Percentiles rank a stretch among this genome's conserved stretches.
Conservation (phyloP, 305 asterid species). For the Fraxinus sp. region DNA sequence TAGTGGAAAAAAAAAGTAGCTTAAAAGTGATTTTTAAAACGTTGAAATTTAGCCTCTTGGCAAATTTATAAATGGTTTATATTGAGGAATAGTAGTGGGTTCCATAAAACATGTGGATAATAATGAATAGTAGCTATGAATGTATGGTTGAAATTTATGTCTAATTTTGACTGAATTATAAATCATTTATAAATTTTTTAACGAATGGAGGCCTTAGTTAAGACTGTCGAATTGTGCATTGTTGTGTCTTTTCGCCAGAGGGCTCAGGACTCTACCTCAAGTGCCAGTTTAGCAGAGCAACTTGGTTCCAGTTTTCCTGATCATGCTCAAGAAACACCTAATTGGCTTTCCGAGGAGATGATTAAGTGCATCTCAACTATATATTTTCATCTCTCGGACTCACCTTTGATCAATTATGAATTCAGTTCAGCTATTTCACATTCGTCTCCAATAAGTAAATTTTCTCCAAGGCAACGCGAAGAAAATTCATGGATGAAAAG, state of each 20-base stretch:
- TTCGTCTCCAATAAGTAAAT: conserved; percentile 37
- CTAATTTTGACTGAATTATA: background rate
- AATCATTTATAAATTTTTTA: background rate
- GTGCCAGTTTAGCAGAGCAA: conserved; percentile 32
- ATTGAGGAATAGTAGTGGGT: background rate
- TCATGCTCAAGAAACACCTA: conserved; percentile 47
- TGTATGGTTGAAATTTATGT: background rate
- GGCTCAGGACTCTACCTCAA: conserved; percentile 33
- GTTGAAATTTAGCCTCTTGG: background rate
- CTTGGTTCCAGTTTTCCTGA: conserved; percentile 32
- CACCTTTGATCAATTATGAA: conserved; percentile 41
- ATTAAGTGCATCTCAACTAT: conserved; percentile 77
- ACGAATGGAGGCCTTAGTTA: background rate
- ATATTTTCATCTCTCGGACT: conserved; percentile 66
- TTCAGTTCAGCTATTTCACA: conserved; percentile 37
- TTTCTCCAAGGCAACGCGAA: conserved; percentile 39
- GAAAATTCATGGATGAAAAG: conserved; percentile 39
- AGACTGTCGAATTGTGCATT: background rate
- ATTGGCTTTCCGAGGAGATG: conserved; percentile 82
- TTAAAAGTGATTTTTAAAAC: background rate
- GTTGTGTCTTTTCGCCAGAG: conserved; percentile 39
- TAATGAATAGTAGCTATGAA: background rate
- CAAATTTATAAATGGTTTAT: background rate
- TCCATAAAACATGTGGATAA: background rate
- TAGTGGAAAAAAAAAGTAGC: conserved; percentile 16